Base-by-base conservation (phyloP, 192 early-diverging fungal species). In the Podila epicladia region DNA sequence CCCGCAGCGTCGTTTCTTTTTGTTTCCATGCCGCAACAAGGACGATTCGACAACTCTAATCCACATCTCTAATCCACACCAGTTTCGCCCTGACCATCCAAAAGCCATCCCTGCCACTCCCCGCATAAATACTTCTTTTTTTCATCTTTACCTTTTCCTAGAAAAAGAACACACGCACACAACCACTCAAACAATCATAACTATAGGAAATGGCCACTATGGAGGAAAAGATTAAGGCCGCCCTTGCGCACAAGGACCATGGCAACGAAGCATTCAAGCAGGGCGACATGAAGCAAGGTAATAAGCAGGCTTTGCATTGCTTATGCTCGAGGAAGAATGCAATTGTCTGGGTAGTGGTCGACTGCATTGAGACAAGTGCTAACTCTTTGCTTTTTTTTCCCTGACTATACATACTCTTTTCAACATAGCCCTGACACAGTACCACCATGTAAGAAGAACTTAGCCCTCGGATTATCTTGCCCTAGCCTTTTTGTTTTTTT, bases 261-360 rank as follows among this genome's bases (percentile, higher is more conserved):
- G 84, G 84, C 15, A 82, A 82, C 55, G 84, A 85, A n/a, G 63
- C 65, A 12, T 85, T 82, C 63, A 85, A 85, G 53, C 49, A 72
- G 4, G 78, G 74, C 29, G 71, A 82, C 67, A 63, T 77, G 15
- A 67, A 65, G 33, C 57, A 74, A 64, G 84, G 84, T 85, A 71
- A 29, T 37, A 67, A 59, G 45, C 9, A 28, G 15, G 19, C 29
- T 11, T 15, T 17, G 24, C 53, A 55, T 55, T 55, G 51, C n/a
- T 15, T 12, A 15, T 45, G 41, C 41, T 45, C 15, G 41, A 45
- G 41, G 41, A 17, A 45, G 41, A 8, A 45, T 45, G 41, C 41
- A 45, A 17, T 45, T 12, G 35, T 37, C 41, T 45, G 11, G 15
- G 15, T 15, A 45, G 13, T 45, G 13, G 15, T 41, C 41, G 41